These are phyloP conservation scores for Verticillium tricorpus DNA, from an alignment of 2,329 filamentous ascomycete species.

Conservation along the genomic window DNA sequence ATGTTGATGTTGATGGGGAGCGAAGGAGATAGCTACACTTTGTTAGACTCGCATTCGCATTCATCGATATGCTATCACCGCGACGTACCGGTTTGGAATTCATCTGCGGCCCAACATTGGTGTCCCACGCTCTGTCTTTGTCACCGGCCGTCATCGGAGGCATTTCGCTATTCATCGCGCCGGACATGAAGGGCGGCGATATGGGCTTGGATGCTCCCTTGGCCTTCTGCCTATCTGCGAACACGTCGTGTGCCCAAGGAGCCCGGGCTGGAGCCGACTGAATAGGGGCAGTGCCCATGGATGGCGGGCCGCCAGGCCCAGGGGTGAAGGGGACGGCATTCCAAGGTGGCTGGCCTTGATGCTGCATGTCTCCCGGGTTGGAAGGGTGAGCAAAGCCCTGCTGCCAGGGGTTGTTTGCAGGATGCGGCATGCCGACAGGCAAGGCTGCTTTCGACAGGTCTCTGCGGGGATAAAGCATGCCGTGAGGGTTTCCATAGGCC, in stretches of 20 bases:
- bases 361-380: constrained; percentile 9
- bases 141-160: not conserved
- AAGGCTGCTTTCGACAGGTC: constrained; percentile 24
- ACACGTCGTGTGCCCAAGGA: not conserved
- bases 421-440: constrained; percentile 39
- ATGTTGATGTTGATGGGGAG: constrained; percentile 2
- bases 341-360: constrained; percentile 10
- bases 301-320: constrained; percentile 7
- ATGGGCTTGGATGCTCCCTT: not conserved
- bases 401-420: constrained; percentile 37
- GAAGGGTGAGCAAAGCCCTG: constrained; percentile 28
- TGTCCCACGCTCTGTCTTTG: constrained; percentile 8
- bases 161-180: not conserved
- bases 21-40: not conserved
- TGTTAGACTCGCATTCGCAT: not conserved
- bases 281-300: not conserved
- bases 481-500: constrained; percentile 46
- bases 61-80: not conserved
- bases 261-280: not conserved
- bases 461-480: constrained; percentile 40
- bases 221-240: not conserved
- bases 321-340: not conserved
- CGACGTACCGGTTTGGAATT: not conserved
- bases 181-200: not conserved
- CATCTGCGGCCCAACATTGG: not conserved